Evolutionary conservation across 495 filamentous ascomycete species (phyloP), one percentile per base, ranked within the genome.

Genomic region (Lepidopterella palustris): DNA sequence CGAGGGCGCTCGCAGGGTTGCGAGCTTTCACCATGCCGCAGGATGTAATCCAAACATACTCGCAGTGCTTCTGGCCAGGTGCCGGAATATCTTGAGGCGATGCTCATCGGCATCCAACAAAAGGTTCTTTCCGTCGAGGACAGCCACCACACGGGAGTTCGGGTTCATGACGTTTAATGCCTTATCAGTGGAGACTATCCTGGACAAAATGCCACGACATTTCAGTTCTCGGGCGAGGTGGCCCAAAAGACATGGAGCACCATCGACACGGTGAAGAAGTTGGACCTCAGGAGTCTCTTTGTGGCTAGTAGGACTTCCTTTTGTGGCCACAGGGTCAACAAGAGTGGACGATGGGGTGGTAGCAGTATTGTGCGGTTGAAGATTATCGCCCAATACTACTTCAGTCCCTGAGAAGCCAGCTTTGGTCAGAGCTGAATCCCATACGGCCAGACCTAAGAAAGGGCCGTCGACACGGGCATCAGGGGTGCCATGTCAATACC

Each of bases 91-190:
- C 4, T 53, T 53, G 20, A 71, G 31, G 11, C 23, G n/a, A 26
- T 53, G 27, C 24, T 61, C 42, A 48, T 56, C 55, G 3, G 54
- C 40, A 47, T 61, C 53, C 4, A 55, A 18, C 21, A 55, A 25
- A 11, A 64, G 53, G 55, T 66, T 11, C 18, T 58, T 50, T 21
- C 39, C 60, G 28, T 68, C 58, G 4, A 72, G n/a, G 35, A 66
- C 39, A 9, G 56, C 55, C 8, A 71, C 57, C 26, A 66, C 60
- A 35, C 45, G 67, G 31, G 63, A 52, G 35, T 52, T 31, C 23
- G 29, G n/a, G 4, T 66, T 4, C 28, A 55, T 25, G 26, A 13
- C 29, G 20, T 55, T 27, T 28, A 40, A 39, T 9, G 28, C 25
- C 9, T 11, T 40, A 39, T 55, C 25, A 55, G 39, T 24, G 18